Evolutionary conservation across 805 yeast species (phyloP).

Genomic region (Teunomyces stri): DNA sequence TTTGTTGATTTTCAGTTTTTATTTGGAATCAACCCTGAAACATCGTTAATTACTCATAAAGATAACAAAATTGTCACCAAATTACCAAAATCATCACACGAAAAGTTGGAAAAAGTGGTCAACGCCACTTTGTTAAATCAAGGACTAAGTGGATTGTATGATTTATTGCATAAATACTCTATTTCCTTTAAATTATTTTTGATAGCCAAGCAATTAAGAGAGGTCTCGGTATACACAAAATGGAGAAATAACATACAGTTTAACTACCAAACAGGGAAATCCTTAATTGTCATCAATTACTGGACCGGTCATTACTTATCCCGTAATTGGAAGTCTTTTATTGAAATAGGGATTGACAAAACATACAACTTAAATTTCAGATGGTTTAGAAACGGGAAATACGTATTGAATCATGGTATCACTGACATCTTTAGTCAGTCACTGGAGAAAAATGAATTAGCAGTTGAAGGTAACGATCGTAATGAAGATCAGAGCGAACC

Average conservation of each 20-base stretch:
- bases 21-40: constrained; percentile 47
- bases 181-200: constrained; percentile 63
- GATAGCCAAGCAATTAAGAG: constrained; percentile 55
- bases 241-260: constrained; percentile 65
- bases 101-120: constrained; percentile 51
- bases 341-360: constrained; percentile 60
- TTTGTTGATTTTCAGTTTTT: constrained; percentile 72
- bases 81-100: constrained; percentile 30
- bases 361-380: constrained; percentile 49
- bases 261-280: constrained; percentile 52
- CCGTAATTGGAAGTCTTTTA: constrained; percentile 48
- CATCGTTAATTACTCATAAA: constrained; percentile 28
- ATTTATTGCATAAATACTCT: constrained; percentile 55
- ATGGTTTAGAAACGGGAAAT: constrained; percentile 62
- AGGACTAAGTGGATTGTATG: constrained; percentile 54
- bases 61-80: constrained; percentile 24
- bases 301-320: constrained; percentile 52
- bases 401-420: constrained; percentile 23
- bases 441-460: constrained; percentile 11
- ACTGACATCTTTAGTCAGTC: constrained; percentile 10
- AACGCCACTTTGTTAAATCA: constrained; percentile 49
- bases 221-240: constrained; percentile 40
- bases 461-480: constrained; percentile 17
- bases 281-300: constrained; percentile 56
- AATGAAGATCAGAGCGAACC: constrained; percentile 15